Base-by-base conservation (phyloP, 2,329 filamentous ascomycete genomes). In the Nemania diffusa region DNA sequence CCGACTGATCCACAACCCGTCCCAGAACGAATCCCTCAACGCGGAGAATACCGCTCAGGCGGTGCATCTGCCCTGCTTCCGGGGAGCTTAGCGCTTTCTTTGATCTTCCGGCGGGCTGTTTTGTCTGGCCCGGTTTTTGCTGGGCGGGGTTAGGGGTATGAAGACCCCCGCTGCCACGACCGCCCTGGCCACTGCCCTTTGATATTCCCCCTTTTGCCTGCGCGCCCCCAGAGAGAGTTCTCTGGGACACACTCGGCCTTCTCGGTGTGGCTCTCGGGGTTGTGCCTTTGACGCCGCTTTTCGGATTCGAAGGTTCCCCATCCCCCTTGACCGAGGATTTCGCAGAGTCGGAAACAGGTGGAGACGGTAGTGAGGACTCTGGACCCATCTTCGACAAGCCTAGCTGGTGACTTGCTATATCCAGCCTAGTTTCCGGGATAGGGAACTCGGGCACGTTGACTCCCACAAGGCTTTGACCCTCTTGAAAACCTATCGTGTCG, bases 41-140 rank as follows among this genome's bases (percentile, higher is more conserved):
- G 32, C 53, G 17, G 26, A 64, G 53, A 11, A 64, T 58, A 6
- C 61, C 61, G 7, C 61, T 64, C 24, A 64, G n/a, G 32, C 46
- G 46, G 44, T 64, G 53, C 22, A 57, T 44, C 32, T 57, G 61
- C n/a, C 26, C 58, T 52, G 32, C 1, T 34, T 46, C 61, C 13
- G 44, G 26, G 22, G 61, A 26, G 2, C 34, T 29, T 2, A 51
- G 32, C n/a, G 8, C 34, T 29, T 62, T 42, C 17, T 44, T 53
- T n/a, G 5, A 6, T n/a, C 8, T 44, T 50, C 6, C 9, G 32
- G 32, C 15, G 17, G 24, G 8, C n/a, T 52, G 15, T 46, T 52
- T 58, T 34, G 13, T 32, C 24, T 58, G 53, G 34, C 20, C 26
- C 13, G 22, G 11, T 20, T 29, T 42, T 15, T 1, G 22, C 5